Base-by-base conservation (phyloP, 106 monocot species). In the Dactylorhiza incarnata region DNA sequence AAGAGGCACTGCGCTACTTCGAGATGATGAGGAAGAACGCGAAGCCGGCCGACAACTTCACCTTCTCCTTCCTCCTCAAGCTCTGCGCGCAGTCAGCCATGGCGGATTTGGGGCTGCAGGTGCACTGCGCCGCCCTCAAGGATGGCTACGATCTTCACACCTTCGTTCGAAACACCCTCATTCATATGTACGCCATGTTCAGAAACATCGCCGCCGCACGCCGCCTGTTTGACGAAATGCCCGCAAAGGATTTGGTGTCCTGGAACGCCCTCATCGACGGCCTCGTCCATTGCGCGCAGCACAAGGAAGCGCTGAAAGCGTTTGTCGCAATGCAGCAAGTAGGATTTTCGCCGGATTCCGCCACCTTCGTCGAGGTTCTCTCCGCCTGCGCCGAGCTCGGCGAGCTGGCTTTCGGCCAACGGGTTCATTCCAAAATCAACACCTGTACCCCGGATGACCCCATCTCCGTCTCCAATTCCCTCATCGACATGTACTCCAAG, bases 401-500 rank as follows among this genome's bases (percentile, higher is more conserved):
- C 15, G 81, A 78, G 12, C 44, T 85, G 73, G 79, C 81, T 66
- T 87, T 83, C 14, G 85, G 90, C 3, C 76, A 55, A 44, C 66
- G 79, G 81, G 65, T 85, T 24, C 87, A 90, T 71, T 77, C 75
- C 10, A 53, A 9, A n/a, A 49, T 83, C 78, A 63, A 24, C 26
- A 47, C 51, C 6, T 61, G 29, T 13, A 7, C 72, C 11, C 65
- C 77, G 5, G 66, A 79, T 10, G 22, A 58, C 6, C 45, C 73
- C 58, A 1, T 83, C 43, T 72, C 81, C 0, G 77, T 87, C 11
- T 77, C 81, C 8, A 85, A 90, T 80, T 83, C 85, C 0, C 44
- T 91, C 59, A 83, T 90, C 24, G 90, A 87, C 70, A 91, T 91
- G 91, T 88, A 91, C 16, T 81, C 85, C 7, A 91, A 91, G 59